Percentiles rank a stretch among this genome's conserved stretches.
phyloP scores from a whole-genome alignment of 2,329 filamentous ascomycete species.

The Aspergillus texensis region DNA sequence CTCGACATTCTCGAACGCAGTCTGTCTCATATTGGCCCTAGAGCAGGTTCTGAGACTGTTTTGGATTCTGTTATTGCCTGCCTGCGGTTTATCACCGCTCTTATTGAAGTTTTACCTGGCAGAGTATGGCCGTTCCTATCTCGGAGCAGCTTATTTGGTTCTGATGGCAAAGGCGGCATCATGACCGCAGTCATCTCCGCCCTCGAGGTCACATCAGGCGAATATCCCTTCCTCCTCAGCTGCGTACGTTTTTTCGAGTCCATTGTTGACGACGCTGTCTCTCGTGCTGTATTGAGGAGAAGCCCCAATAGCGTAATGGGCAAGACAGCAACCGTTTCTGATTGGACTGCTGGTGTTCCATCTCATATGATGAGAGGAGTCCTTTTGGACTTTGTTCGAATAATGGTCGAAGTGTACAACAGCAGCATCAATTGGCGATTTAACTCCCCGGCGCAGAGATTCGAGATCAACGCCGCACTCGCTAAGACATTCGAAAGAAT shows the following conservation, averaged over 20 bases:
- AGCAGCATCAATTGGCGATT: constrained; percentile 87
- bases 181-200: constrained; percentile 79
- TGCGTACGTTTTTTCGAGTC: constrained; percentile 74
- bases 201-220: constrained; percentile 74
- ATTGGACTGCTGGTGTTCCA: constrained; percentile 71
- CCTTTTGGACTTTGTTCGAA: constrained; percentile 71
- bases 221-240: constrained; percentile 75
- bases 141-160: constrained; percentile 76
- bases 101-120: constrained; percentile 73
- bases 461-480: constrained; percentile 68
- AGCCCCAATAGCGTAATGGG: constrained; percentile 36
- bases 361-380: constrained; percentile 76
- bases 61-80: constrained; percentile 72
- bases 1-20: constrained; percentile 82
- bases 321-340: constrained; percentile 34
- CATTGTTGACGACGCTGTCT: constrained; percentile 74
- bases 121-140: constrained; percentile 89
- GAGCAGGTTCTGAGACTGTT: constrained; percentile 65
- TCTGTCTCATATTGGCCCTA: constrained; percentile 52
- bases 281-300: constrained; percentile 50
- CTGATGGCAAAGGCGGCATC: constrained; percentile 73
- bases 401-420: constrained; percentile 80
- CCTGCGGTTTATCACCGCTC: constrained; percentile 74
- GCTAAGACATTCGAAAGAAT: constrained; percentile 72
- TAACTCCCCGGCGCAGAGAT: constrained; percentile 66